Base-by-base conservation (phyloP, 352 stramenopile species). In the Phytophthora vignae region DNA sequence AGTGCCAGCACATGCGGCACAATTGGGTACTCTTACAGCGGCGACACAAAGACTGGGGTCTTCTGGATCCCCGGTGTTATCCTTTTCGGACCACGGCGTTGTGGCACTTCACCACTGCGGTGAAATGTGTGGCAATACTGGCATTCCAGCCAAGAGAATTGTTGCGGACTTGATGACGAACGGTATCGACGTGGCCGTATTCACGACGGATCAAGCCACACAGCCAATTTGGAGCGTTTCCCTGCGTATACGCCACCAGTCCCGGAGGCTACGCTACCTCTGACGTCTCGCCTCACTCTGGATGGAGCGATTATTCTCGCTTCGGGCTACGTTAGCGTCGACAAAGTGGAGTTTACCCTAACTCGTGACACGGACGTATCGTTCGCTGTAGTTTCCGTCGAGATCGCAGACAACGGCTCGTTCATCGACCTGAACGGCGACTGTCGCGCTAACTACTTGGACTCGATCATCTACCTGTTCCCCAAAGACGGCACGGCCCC, bases 21-120 rank as follows among this genome's bases (percentile, higher is more conserved):
- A 4, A 64, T 52, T 1, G 83, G 81, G 1, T 85, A 89, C 53
- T 73, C 74, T 17, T 90, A 92, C 65, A 90, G 78, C 36, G 82
- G 72, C n/a, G 87, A 94, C 49, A 94, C 84, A 9, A 72, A 92
- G 12, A 78, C 56, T 19, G n/a, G 84, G 83, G 3, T 91, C 84
- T 1, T 91, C 84, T 0, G 84, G 87, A 0, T 90, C 87, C 5
- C 87, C 84, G 0, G 82, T 94, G 1, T 50, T 94, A 15, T 82
- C 81, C 6, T 75, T 65, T 3, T 40, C 44, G 0, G 83, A 92
- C 59, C 74, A 90, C 53, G 73, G 78, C 4, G 84, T 94, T 21
- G 73, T 91, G 40, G 84, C 80, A 25, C 81, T 92, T 33, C 83
- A 94, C 31, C 84, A 90, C 59, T 92, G 87, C 64, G 84, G 84